A percentile compares a stretch with the other conserved stretches of the same genome.
phyloP scores from a whole-genome alignment of 2,329 filamentous ascomycete genomes.

The Lecanicillium sp. region DNA sequence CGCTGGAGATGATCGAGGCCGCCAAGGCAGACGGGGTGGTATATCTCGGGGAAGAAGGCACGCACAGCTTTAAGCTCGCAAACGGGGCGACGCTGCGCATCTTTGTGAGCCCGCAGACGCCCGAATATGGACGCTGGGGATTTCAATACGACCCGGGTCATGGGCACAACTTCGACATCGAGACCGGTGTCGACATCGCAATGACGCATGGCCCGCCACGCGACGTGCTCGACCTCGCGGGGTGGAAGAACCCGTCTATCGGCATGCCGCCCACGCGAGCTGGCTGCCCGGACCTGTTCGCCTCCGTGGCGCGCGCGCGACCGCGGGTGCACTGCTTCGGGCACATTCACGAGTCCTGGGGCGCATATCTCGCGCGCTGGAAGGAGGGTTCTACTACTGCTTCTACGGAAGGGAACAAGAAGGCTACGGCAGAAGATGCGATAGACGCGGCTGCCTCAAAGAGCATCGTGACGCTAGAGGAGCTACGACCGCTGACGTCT shows the following conservation, averaged over 20 bases:
- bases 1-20: constrained; percentile 32
- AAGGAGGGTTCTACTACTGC: constrained; percentile 16
- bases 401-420: neutral
- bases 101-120: constrained; percentile 50
- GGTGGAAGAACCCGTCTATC: constrained; percentile 7
- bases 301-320: constrained; percentile 35
- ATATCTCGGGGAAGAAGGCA: constrained; percentile 46
- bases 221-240: constrained; percentile 42
- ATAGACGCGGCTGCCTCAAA: constrained; percentile 37
- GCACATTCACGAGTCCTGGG: constrained; percentile 57
- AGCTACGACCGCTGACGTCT: constrained; percentile 20
- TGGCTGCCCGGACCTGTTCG: constrained; percentile 41
- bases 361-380: constrained; percentile 49
- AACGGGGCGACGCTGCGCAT: constrained; percentile 46
- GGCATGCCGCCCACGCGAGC: constrained; percentile 22
- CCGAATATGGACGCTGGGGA: constrained; percentile 38
- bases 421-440: constrained; percentile 17
- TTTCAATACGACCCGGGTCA: constrained; percentile 40
- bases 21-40: constrained; percentile 34
- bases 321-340: constrained; percentile 51
- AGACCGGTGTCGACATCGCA: constrained; percentile 35
- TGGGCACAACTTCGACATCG: constrained; percentile 33
- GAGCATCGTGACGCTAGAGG: constrained; percentile 29
- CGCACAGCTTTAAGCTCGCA: constrained; percentile 37
- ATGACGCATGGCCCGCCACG: constrained; percentile 51